These are phyloP conservation scores for Tylopilus felleus DNA, from an alignment of 768 basidiomycete species.

Conservation along the genomic window DNA sequence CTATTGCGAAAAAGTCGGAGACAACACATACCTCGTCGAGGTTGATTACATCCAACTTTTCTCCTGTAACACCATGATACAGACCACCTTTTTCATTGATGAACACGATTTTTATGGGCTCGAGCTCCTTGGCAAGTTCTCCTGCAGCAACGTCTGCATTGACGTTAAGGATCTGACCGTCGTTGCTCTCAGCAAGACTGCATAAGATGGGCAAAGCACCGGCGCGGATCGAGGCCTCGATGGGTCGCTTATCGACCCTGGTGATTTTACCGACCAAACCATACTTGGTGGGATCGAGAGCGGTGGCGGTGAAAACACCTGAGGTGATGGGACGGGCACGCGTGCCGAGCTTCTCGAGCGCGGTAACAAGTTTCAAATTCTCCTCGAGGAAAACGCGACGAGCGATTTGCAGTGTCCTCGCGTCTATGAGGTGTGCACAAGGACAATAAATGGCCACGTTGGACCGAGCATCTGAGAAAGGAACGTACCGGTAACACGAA, in stretches of 20 bases:
- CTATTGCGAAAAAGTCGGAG: not conserved
- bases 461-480: not conserved
- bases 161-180: slow-evolving; percentile 98
- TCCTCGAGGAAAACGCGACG: slow-evolving; percentile 96
- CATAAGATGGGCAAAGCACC: slow-evolving; percentile 96
- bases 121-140: slow-evolving; percentile 95
- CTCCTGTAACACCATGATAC: slow-evolving; percentile 95
- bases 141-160: slow-evolving; percentile 99
- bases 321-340: slow-evolving; percentile 97
- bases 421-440: slow-evolving; percentile 47
- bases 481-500: slow-evolving; percentile 84
- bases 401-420: slow-evolving; percentile 91
- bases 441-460: not conserved
- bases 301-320: slow-evolving; percentile 96
- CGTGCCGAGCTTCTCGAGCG: slow-evolving; percentile 91
- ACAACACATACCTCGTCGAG: slow-evolving; percentile 73
- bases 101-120: slow-evolving; percentile 98
- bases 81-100: slow-evolving; percentile 97
- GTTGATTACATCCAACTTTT: slow-evolving; percentile 96
- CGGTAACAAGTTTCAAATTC: slow-evolving; percentile 91
- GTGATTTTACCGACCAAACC: slow-evolving; percentile 95
- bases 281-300: slow-evolving; percentile 93
- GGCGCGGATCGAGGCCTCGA: slow-evolving; percentile 95
- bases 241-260: slow-evolving; percentile 89
- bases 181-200: slow-evolving; percentile 87